These are phyloP conservation scores for Niveomyces coronatus DNA, from an alignment of 2,329 filamentous ascomycete genomes.

Conservation along the genomic window DNA sequence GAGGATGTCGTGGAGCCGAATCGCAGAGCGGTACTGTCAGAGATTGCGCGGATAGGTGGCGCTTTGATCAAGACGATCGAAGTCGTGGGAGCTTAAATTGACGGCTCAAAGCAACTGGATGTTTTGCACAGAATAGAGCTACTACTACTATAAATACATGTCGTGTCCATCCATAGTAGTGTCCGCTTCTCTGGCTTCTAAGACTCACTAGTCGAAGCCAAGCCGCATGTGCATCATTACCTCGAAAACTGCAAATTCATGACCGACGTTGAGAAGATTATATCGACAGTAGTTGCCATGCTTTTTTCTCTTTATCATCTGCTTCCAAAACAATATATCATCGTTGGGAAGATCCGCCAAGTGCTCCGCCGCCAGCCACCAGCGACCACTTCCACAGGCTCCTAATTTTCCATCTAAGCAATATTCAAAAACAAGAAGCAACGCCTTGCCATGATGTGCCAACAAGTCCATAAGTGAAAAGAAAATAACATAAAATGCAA, in stretches of 20 bases:
- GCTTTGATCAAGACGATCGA: conserved; percentile 61
- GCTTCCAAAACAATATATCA: no score
- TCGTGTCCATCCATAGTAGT: no score
- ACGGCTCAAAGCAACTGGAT: conserved; percentile 1
- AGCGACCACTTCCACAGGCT: conserved; percentile 1
- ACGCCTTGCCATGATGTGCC: conserved; percentile 30
- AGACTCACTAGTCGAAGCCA: no score
- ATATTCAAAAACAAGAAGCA: conserved; percentile 11
- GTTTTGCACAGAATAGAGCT: neutral
- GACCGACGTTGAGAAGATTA: no score
- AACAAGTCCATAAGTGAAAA: no score
- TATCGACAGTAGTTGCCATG: no score
- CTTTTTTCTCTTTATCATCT: no score
- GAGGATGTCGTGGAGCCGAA: conserved; percentile 51
- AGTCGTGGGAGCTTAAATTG: conserved; percentile 15
- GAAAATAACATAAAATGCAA: conserved; percentile 15
- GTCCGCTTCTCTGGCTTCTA: no score
- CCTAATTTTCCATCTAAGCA: conserved; percentile 5
- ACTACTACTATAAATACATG: no score
- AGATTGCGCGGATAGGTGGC: conserved; percentile 60
- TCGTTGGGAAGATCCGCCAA: neutral
- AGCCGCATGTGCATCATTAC: no score
- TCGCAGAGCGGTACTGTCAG: conserved; percentile 54
- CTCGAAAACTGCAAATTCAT: no score
- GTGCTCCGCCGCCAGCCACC: neutral